These are phyloP conservation scores for Spathaspora arborariae DNA, from an alignment of 805 yeast genomes.

Conservation along the genomic window DNA sequence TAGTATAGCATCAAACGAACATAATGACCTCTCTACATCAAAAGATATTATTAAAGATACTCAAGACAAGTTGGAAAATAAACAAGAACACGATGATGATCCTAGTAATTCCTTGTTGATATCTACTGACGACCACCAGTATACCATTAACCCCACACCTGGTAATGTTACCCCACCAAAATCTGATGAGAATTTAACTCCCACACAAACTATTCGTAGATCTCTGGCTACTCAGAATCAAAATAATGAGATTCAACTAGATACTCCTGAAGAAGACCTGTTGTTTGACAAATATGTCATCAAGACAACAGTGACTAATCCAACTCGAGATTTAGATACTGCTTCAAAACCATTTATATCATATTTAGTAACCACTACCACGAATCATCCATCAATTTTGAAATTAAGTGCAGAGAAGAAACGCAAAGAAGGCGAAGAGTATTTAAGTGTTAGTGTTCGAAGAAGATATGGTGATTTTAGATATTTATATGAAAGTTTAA, in stretches of 20 bases:
- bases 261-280: not conserved
- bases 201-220: not conserved
- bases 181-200: not conserved
- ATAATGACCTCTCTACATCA: not conserved
- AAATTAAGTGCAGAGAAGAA: conserved; percentile 20
- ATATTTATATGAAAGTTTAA: conserved; percentile 67
- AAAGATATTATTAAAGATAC: not conserved
- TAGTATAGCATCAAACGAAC: not conserved
- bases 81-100: conserved; percentile 4
- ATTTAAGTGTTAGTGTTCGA: conserved; percentile 47
- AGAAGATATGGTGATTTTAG: conserved; percentile 88
- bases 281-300: conserved; percentile 15
- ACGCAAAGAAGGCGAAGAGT: conserved; percentile 14
- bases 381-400: conserved; percentile 58
- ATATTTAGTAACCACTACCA: conserved; percentile 59
- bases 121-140: conserved; percentile 1
- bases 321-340: conserved; percentile 63
- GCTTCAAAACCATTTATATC: conserved; percentile 76
- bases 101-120: conserved; percentile 11
- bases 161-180: conserved; percentile 3
- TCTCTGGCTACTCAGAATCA: not conserved
- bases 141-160: conserved; percentile 1
- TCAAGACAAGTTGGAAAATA: not conserved
- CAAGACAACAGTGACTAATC: conserved; percentile 47
- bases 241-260: not conserved